Evolutionary conservation across 2,329 filamentous ascomycete genomes (phyloP), one percentile per base, ranked within the genome.

Genomic region (Cladosporium austrohemisphaericum): DNA sequence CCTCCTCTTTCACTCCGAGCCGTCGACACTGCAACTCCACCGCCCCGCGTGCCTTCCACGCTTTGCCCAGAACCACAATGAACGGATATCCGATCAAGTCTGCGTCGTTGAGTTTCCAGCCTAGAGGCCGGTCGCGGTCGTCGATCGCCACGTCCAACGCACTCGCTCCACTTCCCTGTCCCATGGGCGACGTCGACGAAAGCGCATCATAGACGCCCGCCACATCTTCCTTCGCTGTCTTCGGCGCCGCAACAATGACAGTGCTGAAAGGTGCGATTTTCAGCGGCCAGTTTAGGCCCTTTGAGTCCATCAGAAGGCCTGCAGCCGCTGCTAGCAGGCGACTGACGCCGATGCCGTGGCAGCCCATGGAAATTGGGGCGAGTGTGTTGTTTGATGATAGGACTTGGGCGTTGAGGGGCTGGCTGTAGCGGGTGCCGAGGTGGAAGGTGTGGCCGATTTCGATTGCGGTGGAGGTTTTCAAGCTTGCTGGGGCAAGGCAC

Each of bases 391-490:
- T 63, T n/a, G 56, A 58, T 37, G 60, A 54, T n/a, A 63, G 58
- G 2, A 93, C 78, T 1, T 69, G 75, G 1, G 88, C 86, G 6
- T 77, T 72, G 1, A 98, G 75, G 0, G 89, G 85, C 16, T 80
- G 75, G 19, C 86, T 91, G 71, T 98, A 98, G 23, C 91, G 81
- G 1, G 88, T 91, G 9, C 92, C 91, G 1, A 98, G 82, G 66
- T 94, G 84, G 70, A 98, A 98, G 0, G 93, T 97, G 68, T 98
- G 93, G 1, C 89, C 93, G 13, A 97, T 77, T 69, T 98, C 93
- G 41, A 97, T 84, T 6, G 90, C 88, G 54, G 79, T 84, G 50
- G 85, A 78, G 2, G 86, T 74, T 35, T 74, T 75, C 18, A 97
- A 73, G 2, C 67, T 72, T 0, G 86, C 86, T 4, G 38, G 23